Base-by-base conservation (phyloP, 371 early-diverging fungal genomes). In the Mucor indicus region DNA sequence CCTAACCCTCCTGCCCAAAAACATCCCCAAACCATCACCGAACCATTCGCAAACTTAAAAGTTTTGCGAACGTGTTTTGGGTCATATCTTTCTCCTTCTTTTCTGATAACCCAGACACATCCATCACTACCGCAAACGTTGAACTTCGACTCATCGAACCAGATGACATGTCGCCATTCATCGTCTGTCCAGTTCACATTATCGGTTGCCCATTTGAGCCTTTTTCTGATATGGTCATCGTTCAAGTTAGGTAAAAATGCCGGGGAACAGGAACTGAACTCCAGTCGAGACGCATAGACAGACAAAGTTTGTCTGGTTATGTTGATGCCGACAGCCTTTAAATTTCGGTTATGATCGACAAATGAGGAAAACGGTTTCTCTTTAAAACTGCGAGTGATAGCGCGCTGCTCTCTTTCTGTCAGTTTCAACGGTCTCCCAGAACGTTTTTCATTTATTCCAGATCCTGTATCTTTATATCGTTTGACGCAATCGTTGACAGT, bases 91-190 rank as follows among this genome's bases (percentile, higher is more conserved):
- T 44, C 27, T 15, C 33, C 29, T 16, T 9, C 21, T 16, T 25
- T 35, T 21, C 37, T 15, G 21, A 45, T 13, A 0, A 44, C 45
- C 20, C 38, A 1, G 16, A 16, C 12, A 3, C 37, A 21, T 20
- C 48, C 32, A 36, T 48, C 44, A 36, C 27, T 39, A 5, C 50
- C 45, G 7, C 13, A 2, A 3, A 50, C 25, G 8, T 6, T 19
- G 17, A 40, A 46, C 1, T n/a, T 4, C 3, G 57, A 50, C 36
- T 56, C 50, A 27, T 50, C 50, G 2, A 42, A 45, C 50, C 57
- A 56, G 17, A 56, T 19, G 1, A 56, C 46, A 2, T 19, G 4
- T 8, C 4, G 19, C 46, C 41, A 56, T 12, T 56, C 41, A 1
- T 56, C 50, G 0, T 23, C 11, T 2, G 44, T 32, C 49, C 49